Base-by-base conservation (phyloP, 352 stramenopile genomes). In the Phytophthora pseudosyringae region DNA sequence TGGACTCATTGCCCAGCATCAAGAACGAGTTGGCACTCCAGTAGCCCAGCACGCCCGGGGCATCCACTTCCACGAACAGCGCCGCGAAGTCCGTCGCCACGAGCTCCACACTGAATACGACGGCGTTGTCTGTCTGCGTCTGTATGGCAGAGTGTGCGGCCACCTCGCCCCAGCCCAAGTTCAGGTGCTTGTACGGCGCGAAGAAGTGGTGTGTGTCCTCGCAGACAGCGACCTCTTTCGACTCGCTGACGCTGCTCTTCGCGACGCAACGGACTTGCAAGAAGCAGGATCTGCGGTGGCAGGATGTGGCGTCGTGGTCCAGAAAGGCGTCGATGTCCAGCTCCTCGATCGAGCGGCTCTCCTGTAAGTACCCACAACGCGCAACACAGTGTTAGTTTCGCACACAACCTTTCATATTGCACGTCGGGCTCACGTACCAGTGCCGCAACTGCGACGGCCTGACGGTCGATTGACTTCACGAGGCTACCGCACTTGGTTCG, bases 21-120 rank as follows among this genome's bases (percentile, higher is more conserved):
- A 93, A 47, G 55, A 95, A 85, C 46, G 82, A 85, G 54, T 93
- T 96, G 26, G 68, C 57, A 53, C 75, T 86, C 83, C 83, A 96
- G 49, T 83, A 78, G 1, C 88, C 88, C 1, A 67, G 58, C 32
- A 86, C 64, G n/a, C 64, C 62, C 2, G 52, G 64, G 5, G 61
- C 69, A 43, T 90, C 71, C 26, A 96, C 43, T 57, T 90, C 84
- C 29, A 95, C 88, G 49, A 95, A 94, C 15, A 94, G 66, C n/a
- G 83, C 85, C 38, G 91, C 77, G 32, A 86, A 83, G 25, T 59
- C 51, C 5, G 83, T 83, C 18, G 68, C 69, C 5, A 69, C 67
- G 29, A 93, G 64, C 54, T 73, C 69, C 21, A 94, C 80, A 11
- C 72, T 64, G 32, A 90, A 81, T 16, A 49, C 28, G 29, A 63